Evolutionary conservation across 176 grass and related monocot genomes (phyloP), one percentile per base, ranked within the genome.

Genomic region (Aegilops bicornis): DNA sequence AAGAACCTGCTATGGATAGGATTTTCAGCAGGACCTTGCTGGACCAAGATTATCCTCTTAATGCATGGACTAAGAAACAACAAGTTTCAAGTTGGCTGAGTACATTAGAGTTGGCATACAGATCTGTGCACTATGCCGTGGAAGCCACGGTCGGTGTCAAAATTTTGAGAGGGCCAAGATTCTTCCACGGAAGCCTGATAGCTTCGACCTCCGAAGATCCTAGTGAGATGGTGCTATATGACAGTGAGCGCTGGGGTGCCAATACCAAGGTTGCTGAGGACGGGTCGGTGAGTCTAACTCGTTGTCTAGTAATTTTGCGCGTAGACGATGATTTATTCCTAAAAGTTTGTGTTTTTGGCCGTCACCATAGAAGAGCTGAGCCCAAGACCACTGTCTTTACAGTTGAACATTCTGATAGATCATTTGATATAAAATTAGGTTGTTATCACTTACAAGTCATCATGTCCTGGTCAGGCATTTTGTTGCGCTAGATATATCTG

Each of bases 21-120:
- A 81, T 81, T 4, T 81, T 81, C 3, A 45, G 79, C 11, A 68
- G 63, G 63, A 42, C 8, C 11, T 7, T 48, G 15, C 8, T 11
- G 2, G 2, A 0, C 10, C 2, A 66, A 20, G 0, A 67, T 81
- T 81, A 48, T 48, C 45, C 13, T 48, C 13, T 66, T 43, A 23
- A 12, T 66, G n/a, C 24, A 10, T 64, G 61, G 61, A 66, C 8
- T 7, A 65, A 19, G 13, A 48, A 80, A 48, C 0, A 27, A 47
- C 6, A 25, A 12, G 6, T 81, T 81, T 81, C 79, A 30, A 81
- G 79, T 11, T 68, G 79, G 79, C 0, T 81, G 40, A 68, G 79
- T 33, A 68, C 27, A 19, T 17, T 81, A 50, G 79, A 81, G 17
- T 50, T 68, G 9, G 16, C 40, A 8, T 81, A 68, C 17, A 67